Evolutionary conservation across 352 stramenopile species (phyloP), one percentile per base, ranked within the genome.

Genomic region (Thraustotheca clavata): DNA sequence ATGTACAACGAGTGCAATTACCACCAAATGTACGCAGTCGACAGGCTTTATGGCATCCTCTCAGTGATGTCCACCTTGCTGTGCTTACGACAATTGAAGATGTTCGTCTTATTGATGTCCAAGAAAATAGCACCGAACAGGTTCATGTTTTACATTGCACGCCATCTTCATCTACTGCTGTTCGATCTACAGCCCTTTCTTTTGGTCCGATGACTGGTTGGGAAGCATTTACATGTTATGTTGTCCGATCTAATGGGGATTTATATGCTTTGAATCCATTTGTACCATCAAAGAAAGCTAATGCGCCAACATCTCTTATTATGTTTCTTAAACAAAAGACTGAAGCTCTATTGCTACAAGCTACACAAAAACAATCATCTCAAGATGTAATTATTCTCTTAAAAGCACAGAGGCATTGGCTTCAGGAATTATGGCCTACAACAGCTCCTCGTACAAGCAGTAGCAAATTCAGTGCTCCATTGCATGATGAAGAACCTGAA

Each of bases 321-420:
- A 27, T 65, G 29, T 50, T 87, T 22, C 74, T 71, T 55, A 86
- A 88, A 54, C 72, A 73, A 49, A 78, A 80, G 41, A 67, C 72
- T 41, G 71, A 74, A 12, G 60, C 52, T 9, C 27, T 67, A 4
- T 16, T 60, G 9, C 55, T 59, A 16, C 27, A 48, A 1, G 61
- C 68, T 12, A n/a, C n/a, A n/a, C n/a, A n/a, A n/a, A n/a, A n/a
- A n/a, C 38, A 70, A 31, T 26, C 48, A 11, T 67, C 59, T 27
- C 46, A 86, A 12, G 67, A 83, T 29, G 65, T 68, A 32, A 69
- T 69, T 11, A 59, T 90, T 24, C 71, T 76, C 60, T 73, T 92
- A 38, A 91, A 89, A 71, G 89, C 83, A 22, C 83, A 92, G 43
- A 88, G 89, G 68, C 89, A 89, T 71, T 92, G 83, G 83, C 65